phyloP scores from a whole-genome alignment of 208 protist genomes.

The Phytomonas francai region DNA sequence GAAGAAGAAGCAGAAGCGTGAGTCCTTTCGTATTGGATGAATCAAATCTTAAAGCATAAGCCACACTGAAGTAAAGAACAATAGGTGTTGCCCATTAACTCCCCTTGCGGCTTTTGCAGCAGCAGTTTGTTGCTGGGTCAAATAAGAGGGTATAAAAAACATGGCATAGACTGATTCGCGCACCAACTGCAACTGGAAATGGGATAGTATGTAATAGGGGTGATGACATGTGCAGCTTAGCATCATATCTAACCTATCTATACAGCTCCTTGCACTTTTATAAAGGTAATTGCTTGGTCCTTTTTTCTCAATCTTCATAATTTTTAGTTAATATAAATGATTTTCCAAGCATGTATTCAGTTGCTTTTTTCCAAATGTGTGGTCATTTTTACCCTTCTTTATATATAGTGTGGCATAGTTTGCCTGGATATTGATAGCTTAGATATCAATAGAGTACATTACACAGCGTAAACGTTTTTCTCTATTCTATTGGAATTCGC shows the following conservation, averaged over 20 bases:
- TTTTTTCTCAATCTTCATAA: background rate
- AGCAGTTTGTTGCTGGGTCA: background rate
- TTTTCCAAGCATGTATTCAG: background rate
- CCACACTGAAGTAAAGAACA: background rate
- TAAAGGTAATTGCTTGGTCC: background rate
- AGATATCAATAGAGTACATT: background rate
- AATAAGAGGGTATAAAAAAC: background rate
- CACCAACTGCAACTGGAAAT: background rate
- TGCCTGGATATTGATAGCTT: background rate
- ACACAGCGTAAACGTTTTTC: background rate
- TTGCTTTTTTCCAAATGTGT: background rate
- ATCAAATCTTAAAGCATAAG: background rate
- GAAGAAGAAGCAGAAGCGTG: conserved; percentile 67
- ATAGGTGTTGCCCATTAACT: background rate
- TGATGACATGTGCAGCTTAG: background rate
- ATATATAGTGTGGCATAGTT: background rate
- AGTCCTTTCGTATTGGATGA: conserved; percentile 48
- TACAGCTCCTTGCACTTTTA: background rate
- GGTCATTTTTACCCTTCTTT: background rate
- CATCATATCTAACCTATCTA: background rate
- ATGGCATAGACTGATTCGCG: background rate
- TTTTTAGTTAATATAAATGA: background rate
- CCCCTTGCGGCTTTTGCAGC: background rate
- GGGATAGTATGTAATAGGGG: background rate
- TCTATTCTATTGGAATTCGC: background rate